Evolutionary conservation across 2,329 filamentous ascomycete species (phyloP), one percentile per base, ranked within the genome.

Genomic region (Atkinsonella texensis): DNA sequence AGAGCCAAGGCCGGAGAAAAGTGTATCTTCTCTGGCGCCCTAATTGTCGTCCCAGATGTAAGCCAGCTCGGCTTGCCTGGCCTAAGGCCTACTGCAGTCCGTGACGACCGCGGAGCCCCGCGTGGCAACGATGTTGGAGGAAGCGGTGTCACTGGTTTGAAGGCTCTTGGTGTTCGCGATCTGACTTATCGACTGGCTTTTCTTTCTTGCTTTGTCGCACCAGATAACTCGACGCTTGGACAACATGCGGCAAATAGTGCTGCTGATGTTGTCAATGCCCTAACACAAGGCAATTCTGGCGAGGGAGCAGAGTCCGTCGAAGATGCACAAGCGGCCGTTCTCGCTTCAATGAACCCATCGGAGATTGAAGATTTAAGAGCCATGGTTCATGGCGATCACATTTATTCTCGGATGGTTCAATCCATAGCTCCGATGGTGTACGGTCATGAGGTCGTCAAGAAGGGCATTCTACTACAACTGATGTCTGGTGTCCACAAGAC

Each of bases 381-480:
- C 52, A 93, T 98, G 84, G 93, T 98, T 28, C 91, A 97, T 68
- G 89, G 85, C 52, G 89, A 94, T 56, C 90, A 95, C 65, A 96
- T 97, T 59, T 98, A 96, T 71, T 84, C 87, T 60, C 83, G 90
- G 28, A 74, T 98, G 10, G 89, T 98, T 38, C 87, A 95, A 61
- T 96, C 90, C 0, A 83, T 98, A 46, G 93, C 93, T 1, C 93
- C 93, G 1, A 98, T 91, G 77, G 90, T 98, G 3, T 98, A 95
- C 62, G 93, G 93, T 13, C 93, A 98, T 65, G 89, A 93, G 55
- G 89, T 96, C 52, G 91, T 98, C 63, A 98, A 98, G 73, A 98
- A 98, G 69, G 93, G 93, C 32, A 74, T 98, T 23, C 78, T 98
- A 8, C 76, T 98, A 42, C 93, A 98, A 68, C 76, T 98, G 46